These are phyloP conservation scores for Tolypocladium tropicale DNA, from an alignment of 2,329 filamentous ascomycete genomes.

Conservation along the genomic window DNA sequence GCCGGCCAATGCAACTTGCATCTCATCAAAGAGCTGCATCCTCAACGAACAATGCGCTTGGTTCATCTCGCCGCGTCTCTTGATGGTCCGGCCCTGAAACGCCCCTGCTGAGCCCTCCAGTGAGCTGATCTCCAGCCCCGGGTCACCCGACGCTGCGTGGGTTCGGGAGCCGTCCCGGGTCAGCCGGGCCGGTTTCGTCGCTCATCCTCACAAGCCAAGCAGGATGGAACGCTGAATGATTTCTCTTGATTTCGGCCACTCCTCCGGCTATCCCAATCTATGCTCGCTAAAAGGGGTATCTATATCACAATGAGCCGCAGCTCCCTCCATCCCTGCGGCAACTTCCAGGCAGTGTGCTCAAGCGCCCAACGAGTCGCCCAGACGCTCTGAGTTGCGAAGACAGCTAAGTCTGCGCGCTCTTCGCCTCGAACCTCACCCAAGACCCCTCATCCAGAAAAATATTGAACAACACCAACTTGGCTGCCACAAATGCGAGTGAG, in stretches of 20 bases:
- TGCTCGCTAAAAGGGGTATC: slow-evolving; percentile 2
- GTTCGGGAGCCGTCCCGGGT: no score
- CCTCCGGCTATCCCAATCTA: background rate
- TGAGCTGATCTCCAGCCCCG: no score
- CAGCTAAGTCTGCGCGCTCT: background rate
- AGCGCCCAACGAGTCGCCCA: background rate
- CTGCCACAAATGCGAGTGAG: slow-evolving; percentile 5
- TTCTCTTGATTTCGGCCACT: background rate
- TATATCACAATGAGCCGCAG: background rate
- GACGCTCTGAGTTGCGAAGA: background rate
- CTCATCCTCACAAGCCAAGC: background rate
- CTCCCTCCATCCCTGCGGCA: background rate
- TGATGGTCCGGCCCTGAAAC: no score
- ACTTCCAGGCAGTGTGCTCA: background rate
- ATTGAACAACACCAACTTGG: slow-evolving; percentile 7
- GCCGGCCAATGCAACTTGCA: no score
- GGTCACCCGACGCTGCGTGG: no score
- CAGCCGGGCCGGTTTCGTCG: background rate
- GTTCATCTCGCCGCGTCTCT: no score
- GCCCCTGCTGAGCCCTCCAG: no score
- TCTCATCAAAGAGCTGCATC: no score
- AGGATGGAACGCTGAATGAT: background rate
- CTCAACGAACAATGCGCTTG: no score
- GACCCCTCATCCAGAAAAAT: background rate
- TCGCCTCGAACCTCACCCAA: background rate